Evolutionary conservation across 306 rosid species (phyloP), one percentile per base, ranked within the genome.

Genomic region (Vicia sativa): DNA sequence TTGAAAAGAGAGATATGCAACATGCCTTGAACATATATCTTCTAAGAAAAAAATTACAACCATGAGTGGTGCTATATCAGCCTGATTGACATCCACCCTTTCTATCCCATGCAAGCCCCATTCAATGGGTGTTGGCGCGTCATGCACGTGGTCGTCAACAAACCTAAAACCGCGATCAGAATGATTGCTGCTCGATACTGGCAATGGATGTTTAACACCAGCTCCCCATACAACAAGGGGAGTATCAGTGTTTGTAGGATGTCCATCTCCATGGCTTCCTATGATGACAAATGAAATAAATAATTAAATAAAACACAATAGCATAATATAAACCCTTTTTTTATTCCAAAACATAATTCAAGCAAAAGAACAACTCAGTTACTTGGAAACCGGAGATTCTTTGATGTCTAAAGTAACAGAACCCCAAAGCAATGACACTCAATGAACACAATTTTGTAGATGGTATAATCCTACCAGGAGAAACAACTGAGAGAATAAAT

Each of bases 231-330:
- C 96, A 79, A 91, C 97, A 80, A 91, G 93, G 67, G 97, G 96
- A 39, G 97, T 91, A 71, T 91, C 97, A 3, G 97, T 91, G 79
- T 91, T 91, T 65, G 97, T 39, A 66, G 96, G 96, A 85, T 91
- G 97, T 67, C 97, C 97, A 69, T 91, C 97, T 62, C 97, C 97
- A 48, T 91, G 97, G 83, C 96, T 91, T 72, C 97, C 97, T 88
- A 62, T 64, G 53, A 72, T 26, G 42, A 54, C 52, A 50, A 66
- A 42, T 48, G 15, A 59, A 63, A 78, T 41, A 58, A 63, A 25
- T 9, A 42, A 50, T 28, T 2, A 53, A 55, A 34, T 46, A 60
- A 39, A 59, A 21, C 12, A 9, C 14, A 69, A 70, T 84, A 72
- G 61, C 69, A 43, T 60, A 23, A 42, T 39, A 35, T 14, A 54